phyloP scores from a whole-genome alignment of 352 stramenopile species.

The Globisporangium paddicum region DNA sequence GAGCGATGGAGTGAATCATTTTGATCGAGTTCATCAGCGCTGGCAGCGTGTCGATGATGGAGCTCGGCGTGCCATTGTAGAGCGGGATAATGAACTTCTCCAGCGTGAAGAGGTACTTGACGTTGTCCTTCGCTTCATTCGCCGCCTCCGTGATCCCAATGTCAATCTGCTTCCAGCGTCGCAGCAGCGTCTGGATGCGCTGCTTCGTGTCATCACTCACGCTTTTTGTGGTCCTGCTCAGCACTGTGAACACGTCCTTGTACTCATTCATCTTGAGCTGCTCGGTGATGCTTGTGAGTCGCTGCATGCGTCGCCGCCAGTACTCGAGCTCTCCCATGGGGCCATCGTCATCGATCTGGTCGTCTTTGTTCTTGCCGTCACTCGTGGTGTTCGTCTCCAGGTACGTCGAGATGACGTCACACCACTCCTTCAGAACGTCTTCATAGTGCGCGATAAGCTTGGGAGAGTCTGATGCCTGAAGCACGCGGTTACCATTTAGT shows the following conservation, averaged over 20 bases:
- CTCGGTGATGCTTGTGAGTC: constrained; percentile 98
- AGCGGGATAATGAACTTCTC: constrained; percentile 94
- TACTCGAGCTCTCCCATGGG: constrained; percentile 97
- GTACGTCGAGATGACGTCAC: constrained; percentile 93
- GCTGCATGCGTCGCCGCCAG: constrained; percentile 95
- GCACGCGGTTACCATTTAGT: constrained; percentile 33
- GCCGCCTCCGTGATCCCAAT: constrained; percentile 97
- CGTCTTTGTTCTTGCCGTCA: constrained; percentile 52
- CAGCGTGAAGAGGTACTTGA: constrained; percentile 98
- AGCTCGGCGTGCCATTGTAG: constrained; percentile 91
- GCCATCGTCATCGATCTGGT: constrained; percentile 85
- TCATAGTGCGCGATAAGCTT: constrained; percentile 93
- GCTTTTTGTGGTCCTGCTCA: constrained; percentile 84
- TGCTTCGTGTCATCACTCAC: constrained; percentile 89
- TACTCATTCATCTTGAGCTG: constrained; percentile 97
- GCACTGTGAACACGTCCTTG: constrained; percentile 92
- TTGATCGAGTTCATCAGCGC: constrained; percentile 99
- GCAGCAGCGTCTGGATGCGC: constrained; percentile 91
- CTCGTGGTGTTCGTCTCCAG: constrained; percentile 86
- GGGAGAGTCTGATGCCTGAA: constrained; percentile 84
- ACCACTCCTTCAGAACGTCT: constrained; percentile 97
- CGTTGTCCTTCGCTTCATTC: constrained; percentile 99
- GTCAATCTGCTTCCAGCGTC: constrained; percentile 98
- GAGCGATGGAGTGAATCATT: constrained; percentile 99
- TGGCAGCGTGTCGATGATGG: constrained; percentile 98